Base-by-base conservation (phyloP, 2,329 filamentous ascomycete species). In the Phoma sp. region DNA sequence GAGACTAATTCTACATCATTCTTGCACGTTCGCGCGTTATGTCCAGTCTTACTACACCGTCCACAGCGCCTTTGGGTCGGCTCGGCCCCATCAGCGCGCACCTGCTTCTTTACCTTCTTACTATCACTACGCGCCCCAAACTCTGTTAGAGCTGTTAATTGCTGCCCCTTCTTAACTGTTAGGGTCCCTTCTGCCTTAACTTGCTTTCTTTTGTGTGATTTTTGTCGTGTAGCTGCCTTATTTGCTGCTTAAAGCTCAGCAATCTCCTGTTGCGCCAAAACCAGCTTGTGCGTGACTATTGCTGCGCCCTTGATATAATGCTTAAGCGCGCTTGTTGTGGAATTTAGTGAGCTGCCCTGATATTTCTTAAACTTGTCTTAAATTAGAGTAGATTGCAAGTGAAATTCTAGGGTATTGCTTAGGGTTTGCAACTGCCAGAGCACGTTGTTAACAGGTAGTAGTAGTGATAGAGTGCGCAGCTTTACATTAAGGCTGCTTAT, bases 371-470 rank as follows among this genome's bases (percentile, higher is more conserved):
- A 36, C n/a, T n/a, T n/a, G n/a, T n/a, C n/a, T n/a, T n/a, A n/a
- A n/a, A n/a, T n/a, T n/a, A n/a, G n/a, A n/a, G 10, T 58, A 27
- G 36, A 60, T 52, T 63, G 55, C n/a, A 38, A 60, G 35, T 45
- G 22, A 33, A 58, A 43, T 55, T 61, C 35, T 22, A 55, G 27
- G 32, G 60, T 51, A 51, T 61, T 63, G 21, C 55, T 59, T 51
- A 25, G 62, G 13, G 52, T 64, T 61, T 61, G 39, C 25, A 50
- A 61, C 55, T 61, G 31, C 60, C 37, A 64, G 37, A 31, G 50
- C 25, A 32, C n/a, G 27, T 58, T 52, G 10, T 54, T 51, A 13
- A 43, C 35, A 49, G 48, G 43, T 33, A 53, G 52, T 43, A 38
- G 54, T 56, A 37, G 54, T 58, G 35, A 52, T 50, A 33, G 51